Base-by-base conservation (phyloP, 2,329 filamentous ascomycete species). In the Penicillium oxalicum region DNA sequence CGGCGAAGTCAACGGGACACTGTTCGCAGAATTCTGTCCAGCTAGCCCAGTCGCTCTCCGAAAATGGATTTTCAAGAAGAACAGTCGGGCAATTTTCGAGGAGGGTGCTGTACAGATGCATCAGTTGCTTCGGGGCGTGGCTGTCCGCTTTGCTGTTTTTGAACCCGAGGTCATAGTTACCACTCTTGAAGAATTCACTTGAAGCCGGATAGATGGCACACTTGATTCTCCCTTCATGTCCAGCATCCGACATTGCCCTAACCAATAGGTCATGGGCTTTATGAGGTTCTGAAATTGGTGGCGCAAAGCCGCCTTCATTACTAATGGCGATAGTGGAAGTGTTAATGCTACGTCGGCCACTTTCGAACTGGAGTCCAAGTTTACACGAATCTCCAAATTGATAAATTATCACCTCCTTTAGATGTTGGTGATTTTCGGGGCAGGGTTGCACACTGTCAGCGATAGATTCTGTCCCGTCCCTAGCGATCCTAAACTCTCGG, bases 171-270 rank as follows among this genome's bases (percentile, higher is more conserved):
- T 74, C 60, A 49, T 73, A 74, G 4, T 37, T 48, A 2, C 58
- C 64, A 6, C 59, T 45, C 5, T 53, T 47, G 49, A 62, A 70
- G 53, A 73, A 74, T 52, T 72, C 69, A 9, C 57, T 59, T 9
- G 69, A 70, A 2, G 70, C 70, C 8, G 70, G 65, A 53, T 74
- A 70, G 37, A 74, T 71, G 13, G 59, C 71, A 37, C 70, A 69
- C 48, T 69, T 68, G 38, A 72, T 54, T 48, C 62, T 61, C 5
- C 63, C 61, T 8, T 54, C 58, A 44, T 70, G 61, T 4, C 63
- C 63, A 28, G 58, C 55, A 9, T 50, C 45, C 2, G 49, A 52
- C 5, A 69, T 54, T 1, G 67, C 65, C 9, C 49, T 45, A 6
- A 53, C 55, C 18, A 70, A 47, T 11, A 5, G 70, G 57, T 69